Percentiles rank a stretch among this genome's conserved stretches.
Evolutionary conservation across 768 basidiomycete species (phyloP).

Genomic region (Mycena filopes): DNA sequence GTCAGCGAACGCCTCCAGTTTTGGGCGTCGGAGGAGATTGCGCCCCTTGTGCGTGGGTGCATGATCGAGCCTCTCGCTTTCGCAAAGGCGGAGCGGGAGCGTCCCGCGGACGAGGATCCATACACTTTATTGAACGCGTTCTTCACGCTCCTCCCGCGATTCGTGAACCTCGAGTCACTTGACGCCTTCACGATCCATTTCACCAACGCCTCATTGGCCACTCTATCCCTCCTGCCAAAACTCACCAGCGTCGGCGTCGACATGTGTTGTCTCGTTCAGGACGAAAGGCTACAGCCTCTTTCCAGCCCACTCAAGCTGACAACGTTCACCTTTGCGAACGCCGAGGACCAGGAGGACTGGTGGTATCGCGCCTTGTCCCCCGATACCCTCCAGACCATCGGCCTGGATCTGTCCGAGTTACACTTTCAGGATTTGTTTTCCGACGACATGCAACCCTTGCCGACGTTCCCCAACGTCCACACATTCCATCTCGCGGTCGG

Average conservation of each 20-base stretch:
- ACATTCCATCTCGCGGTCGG: background rate
- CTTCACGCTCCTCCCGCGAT: slow-evolving; percentile 6
- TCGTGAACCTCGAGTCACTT: background rate
- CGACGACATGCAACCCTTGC: slow-evolving; percentile 1
- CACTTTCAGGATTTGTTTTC: background rate
- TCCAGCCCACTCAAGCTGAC: background rate
- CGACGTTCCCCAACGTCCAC: background rate
- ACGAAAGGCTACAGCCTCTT: background rate
- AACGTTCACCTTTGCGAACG: background rate
- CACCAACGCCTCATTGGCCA: background rate
- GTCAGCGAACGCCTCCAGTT: slow-evolving; percentile 7
- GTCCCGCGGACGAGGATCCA: background rate
- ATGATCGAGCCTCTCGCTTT: background rate
- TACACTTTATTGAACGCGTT: background rate
- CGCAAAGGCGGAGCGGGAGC: background rate
- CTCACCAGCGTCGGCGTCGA: background rate
- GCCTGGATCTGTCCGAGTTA: background rate
- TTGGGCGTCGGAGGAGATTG: slow-evolving; percentile 11
- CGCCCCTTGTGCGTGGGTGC: background rate
- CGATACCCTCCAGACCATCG: background rate
- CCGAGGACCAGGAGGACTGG: background rate
- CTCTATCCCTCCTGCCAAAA: background rate
- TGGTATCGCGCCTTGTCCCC: background rate
- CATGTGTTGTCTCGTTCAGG: background rate
- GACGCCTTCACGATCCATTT: background rate